A percentile compares a stretch with the other conserved stretches of the same genome.
These are phyloP conservation scores for Paecilomyces fulvus DNA, from an alignment of 2,329 filamentous ascomycete genomes.

Conservation along the genomic window DNA sequence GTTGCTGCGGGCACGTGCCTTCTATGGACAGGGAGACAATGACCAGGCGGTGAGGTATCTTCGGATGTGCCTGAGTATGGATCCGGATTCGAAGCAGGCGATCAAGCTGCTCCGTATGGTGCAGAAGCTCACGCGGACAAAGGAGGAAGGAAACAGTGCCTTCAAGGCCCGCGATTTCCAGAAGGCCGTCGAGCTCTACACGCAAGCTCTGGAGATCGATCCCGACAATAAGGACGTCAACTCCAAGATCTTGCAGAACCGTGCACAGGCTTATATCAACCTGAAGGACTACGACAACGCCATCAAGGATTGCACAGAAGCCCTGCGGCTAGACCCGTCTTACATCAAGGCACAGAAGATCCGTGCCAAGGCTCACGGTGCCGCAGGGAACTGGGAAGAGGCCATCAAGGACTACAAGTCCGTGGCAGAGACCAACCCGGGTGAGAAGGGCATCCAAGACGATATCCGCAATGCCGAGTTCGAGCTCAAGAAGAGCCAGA, in stretches of 20 bases:
- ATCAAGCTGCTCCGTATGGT: conserved; percentile 83
- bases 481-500: conserved; percentile 92
- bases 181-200: conserved; percentile 76
- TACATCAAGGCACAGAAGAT: conserved; percentile 92
- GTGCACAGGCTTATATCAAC: conserved; percentile 70
- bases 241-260: conserved; percentile 88
- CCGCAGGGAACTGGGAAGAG: conserved; percentile 84
- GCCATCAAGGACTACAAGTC: conserved; percentile 82
- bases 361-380: conserved; percentile 80
- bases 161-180: conserved; percentile 81
- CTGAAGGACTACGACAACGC: conserved; percentile 77
- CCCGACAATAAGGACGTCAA: conserved; percentile 85
- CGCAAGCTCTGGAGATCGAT: conserved; percentile 74
- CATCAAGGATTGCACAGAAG: conserved; percentile 76
- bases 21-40: conserved; percentile 89
- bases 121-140: conserved; percentile 85
- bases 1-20: conserved; percentile 74
- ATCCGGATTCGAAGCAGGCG: conserved; percentile 83
- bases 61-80: conserved; percentile 77
- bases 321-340: conserved; percentile 69
- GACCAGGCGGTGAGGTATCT: conserved; percentile 91
- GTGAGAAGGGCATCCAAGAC: conserved; percentile 69
- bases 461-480: conserved; percentile 86
- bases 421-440: conserved; percentile 72
- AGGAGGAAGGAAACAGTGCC: conserved; percentile 82